A percentile compares a stretch with the other conserved stretches of the same genome.
Evolutionary conservation across 2,329 filamentous ascomycete species (phyloP).

Genomic region (Cytospora paraplurivora): DNA sequence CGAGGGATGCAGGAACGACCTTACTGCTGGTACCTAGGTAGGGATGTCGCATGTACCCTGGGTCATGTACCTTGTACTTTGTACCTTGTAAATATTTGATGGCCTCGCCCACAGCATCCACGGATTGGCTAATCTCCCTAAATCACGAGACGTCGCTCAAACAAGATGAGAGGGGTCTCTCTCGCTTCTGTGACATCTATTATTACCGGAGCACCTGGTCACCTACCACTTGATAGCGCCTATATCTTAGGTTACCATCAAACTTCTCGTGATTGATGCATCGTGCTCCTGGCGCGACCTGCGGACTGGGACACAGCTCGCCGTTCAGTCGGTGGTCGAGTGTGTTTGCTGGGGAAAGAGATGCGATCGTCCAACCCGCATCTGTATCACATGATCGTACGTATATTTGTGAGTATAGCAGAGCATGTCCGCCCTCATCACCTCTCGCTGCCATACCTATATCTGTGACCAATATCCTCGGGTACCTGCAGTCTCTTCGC

Average conservation of each 20-base stretch:
- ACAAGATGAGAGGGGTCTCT: constrained; percentile 18
- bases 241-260: too few species aligned
- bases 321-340: too few species aligned
- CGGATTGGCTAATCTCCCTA: neutral
- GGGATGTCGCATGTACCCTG: neutral
- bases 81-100: neutral
- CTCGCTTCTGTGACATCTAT: constrained; percentile 9
- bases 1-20: constrained; percentile 18
- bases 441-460: neutral
- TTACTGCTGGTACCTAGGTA: neutral
- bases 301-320: too few species aligned
- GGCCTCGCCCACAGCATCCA: neutral
- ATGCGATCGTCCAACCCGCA: too few species aligned
- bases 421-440: neutral
- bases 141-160: neutral
- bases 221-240: neutral
- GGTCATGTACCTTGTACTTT: neutral
- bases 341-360: too few species aligned
- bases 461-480: neutral
- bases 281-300: too few species aligned
- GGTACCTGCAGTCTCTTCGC: neutral
- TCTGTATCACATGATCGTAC: too few species aligned
- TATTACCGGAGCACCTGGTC: neutral
- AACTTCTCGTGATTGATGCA: too few species aligned
- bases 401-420: neutral